phyloP scores from a whole-genome alignment of 495 filamentous ascomycete genomes.

The Neurospora sublineolata region DNA sequence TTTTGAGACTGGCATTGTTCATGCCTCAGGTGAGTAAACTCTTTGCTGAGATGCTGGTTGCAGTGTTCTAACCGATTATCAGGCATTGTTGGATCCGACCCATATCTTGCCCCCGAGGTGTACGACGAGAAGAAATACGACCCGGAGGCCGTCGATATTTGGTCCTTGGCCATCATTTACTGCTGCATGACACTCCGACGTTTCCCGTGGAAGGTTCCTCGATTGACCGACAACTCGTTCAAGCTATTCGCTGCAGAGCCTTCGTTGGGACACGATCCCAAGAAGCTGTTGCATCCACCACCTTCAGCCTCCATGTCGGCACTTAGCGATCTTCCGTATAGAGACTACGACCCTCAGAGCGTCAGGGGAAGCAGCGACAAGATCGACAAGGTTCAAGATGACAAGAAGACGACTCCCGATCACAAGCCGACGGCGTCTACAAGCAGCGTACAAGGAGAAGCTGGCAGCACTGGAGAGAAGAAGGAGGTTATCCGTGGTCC shows the following conservation, averaged over 20 bases:
- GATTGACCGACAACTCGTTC: constrained; percentile 86
- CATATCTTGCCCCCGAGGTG: constrained; percentile 93
- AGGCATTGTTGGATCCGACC: constrained; percentile 97
- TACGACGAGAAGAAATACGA: constrained; percentile 94
- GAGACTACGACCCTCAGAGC: constrained; percentile 27
- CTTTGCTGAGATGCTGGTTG: neutral
- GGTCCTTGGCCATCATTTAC: constrained; percentile 97
- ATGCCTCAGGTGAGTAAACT: constrained; percentile 62
- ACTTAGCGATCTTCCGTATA: constrained; percentile 21
- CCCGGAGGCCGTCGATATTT: constrained; percentile 86
- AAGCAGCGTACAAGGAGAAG: neutral
- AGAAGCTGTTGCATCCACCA: constrained; percentile 28
- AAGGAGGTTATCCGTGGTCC: constrained; percentile 83
- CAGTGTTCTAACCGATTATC: constrained; percentile 4
- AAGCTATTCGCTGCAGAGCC: constrained; percentile 80
- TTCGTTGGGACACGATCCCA: constrained; percentile 40
- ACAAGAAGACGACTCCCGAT: constrained; percentile 7
- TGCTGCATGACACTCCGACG: constrained; percentile 95
- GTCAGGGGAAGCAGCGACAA: neutral
- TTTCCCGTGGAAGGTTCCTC: constrained; percentile 95
- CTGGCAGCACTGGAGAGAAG: constrained; percentile 37
- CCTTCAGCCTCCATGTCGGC: constrained; percentile 28
- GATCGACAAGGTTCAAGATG: neutral
- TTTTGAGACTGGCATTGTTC: constrained; percentile 85
- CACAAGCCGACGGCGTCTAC: constrained; percentile 3